Percentiles rank a stretch among this genome's conserved stretches.
Evolutionary conservation across 73 alveolate species (phyloP).

Genomic region (Stentor roeselii): DNA sequence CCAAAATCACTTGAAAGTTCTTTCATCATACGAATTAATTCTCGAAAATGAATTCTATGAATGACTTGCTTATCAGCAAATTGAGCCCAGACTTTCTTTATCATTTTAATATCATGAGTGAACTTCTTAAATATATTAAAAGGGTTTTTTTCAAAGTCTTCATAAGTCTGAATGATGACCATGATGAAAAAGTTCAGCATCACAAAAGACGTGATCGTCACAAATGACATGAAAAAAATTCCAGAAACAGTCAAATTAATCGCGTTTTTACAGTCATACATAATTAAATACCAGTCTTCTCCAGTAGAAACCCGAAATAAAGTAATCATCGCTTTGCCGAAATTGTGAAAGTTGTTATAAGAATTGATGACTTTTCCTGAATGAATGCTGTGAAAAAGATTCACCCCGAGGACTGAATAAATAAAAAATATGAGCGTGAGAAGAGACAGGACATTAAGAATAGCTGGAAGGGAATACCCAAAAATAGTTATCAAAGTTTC

Average conservation of each 20-base stretch:
- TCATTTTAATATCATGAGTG: constrained; percentile 63
- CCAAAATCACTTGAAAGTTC: constrained; percentile 40
- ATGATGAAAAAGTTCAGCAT: constrained; percentile 92
- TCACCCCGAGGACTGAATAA: constrained; percentile 89
- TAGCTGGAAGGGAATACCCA: constrained; percentile 88
- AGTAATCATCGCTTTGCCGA: constrained; percentile 74
- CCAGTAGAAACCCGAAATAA: constrained; percentile 92
- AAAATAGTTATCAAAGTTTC: constrained; percentile 57
- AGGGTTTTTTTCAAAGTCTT: constrained; percentile 85
- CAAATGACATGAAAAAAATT: constrained; percentile 41
- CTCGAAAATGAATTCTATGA: constrained; percentile 46
- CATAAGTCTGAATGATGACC: constrained; percentile 92
- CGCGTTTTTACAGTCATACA: constrained; percentile 51
- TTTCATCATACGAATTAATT: constrained; percentile 44
- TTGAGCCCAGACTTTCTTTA: constrained; percentile 83
- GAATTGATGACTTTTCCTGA: constrained; percentile 50
- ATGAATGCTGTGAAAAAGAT: constrained; percentile 60
- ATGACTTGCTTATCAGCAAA: constrained; percentile 54
- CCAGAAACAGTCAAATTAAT: constrained; percentile 49
- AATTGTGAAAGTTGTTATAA: constrained; percentile 72
- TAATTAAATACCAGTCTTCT: constrained; percentile 86
- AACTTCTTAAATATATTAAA: constrained; percentile 86
- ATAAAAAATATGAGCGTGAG: constrained; percentile 83
- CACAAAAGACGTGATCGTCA: constrained; percentile 55
- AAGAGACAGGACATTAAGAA: constrained; percentile 83